These are phyloP conservation scores for Neopestalotiopsis rosae DNA, from an alignment of 2,329 filamentous ascomycete species.

Conservation along the genomic window DNA sequence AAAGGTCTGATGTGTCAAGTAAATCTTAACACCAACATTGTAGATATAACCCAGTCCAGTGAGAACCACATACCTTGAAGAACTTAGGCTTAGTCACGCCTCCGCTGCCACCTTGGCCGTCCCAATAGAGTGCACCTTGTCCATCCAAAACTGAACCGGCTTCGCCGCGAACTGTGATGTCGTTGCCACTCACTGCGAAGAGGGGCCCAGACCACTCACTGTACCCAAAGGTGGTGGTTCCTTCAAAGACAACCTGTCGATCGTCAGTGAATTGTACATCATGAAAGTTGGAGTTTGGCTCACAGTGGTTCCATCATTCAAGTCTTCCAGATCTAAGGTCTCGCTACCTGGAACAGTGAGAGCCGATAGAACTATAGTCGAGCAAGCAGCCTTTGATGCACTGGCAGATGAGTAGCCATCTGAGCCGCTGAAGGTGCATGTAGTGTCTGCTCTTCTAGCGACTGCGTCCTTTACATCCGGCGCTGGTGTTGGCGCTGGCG, in stretches of 20 bases:
- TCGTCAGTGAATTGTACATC: background rate
- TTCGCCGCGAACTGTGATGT: conserved; percentile 47
- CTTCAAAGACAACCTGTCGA: conserved; percentile 12
- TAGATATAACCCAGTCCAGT: background rate
- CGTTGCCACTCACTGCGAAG: conserved; percentile 53
- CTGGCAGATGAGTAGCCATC: conserved; percentile 10
- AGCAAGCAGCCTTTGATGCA: conserved; percentile 11
- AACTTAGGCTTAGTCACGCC: conserved; percentile 18
- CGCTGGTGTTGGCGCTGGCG: conserved; percentile 14
- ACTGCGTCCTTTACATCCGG: conserved; percentile 13
- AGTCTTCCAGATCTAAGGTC: conserved; percentile 10
- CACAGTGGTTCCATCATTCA: conserved; percentile 16
- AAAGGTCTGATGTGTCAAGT: background rate
- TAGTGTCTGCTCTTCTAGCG: conserved; percentile 8
- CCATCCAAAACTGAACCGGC: conserved; percentile 32
- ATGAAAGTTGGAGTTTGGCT: background rate
- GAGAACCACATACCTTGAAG: conserved; percentile 5
- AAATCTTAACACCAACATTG: background rate
- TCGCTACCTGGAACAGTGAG: conserved; percentile 11
- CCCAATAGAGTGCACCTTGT: conserved; percentile 17
- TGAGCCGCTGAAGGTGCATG: conserved; percentile 16
- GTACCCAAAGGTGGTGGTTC: conserved; percentile 42
- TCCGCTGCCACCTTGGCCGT: conserved; percentile 11
- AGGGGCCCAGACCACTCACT: conserved; percentile 58
- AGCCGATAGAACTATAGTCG: conserved; percentile 11